Base-by-base conservation (phyloP, 208 protist species). In the Crithidia fasciculata region DNA sequence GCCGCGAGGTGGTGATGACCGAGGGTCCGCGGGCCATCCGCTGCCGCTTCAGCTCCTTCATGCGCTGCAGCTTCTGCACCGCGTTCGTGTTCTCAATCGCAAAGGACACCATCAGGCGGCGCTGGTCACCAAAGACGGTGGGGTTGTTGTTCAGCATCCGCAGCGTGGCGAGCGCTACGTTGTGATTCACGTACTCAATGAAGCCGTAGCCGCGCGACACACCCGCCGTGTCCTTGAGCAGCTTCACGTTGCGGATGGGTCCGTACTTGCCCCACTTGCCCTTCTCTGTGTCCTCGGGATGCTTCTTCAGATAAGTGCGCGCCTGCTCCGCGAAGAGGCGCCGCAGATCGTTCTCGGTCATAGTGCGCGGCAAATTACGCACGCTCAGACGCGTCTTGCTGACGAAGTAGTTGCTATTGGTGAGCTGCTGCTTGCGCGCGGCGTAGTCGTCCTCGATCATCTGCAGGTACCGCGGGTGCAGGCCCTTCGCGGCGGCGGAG, bases 81-180 rank as follows among this genome's bases (percentile, higher is more conserved):
- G 91, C 91, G 58, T 86, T 89, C 47, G 86, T 93, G 72, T 96
- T 91, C 74, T 98, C 96, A 68, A 98, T 85, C 15, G 94, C 91
- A 56, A 98, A 98, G 53, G 94, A 94, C 4, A 97, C 94, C 73
- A 97, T 93, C 50, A 96, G 81, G 8, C 96, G 90, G 10, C 86
- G 82, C 66, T 92, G 80, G 40, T 94, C 85, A 39, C 89, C 89
- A 47, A 96, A 96, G 13, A 98, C 19, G 15, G 84, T 97, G 3
- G 96, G 96, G 76, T 98, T 98, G 80, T 98, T 98, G 80, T 98
- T 98, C 10, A 98, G 62, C 62, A 79, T 82, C 13, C 93, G 86
- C 59, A 98, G 74, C 28, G 78, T 75, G 72, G 85, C 69, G n/a
- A 98, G 82, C n/a, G 96, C 94, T 12, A 94, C 81, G 70, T 89